Conservation (phyloP, 1,139 yeast species). For the Petasospora rhodanensis region DNA sequence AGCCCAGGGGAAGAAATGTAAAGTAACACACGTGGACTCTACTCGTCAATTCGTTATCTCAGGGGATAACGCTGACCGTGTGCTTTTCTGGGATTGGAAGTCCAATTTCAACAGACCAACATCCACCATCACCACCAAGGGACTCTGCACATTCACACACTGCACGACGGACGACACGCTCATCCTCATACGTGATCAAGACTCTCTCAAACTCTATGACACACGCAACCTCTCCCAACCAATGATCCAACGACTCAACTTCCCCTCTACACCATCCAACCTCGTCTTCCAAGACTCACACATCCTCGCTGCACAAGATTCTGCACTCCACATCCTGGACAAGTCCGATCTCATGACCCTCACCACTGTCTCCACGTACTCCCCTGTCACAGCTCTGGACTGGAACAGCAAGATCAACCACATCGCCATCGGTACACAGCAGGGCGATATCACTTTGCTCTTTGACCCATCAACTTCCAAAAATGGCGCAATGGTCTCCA, state of each 20-base stretch:
- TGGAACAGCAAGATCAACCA: conserved; percentile 33
- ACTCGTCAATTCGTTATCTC: conserved; percentile 5
- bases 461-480: conserved; percentile 32
- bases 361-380: conserved; percentile 19
- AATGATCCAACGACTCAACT: conserved; percentile 25
- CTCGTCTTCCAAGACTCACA: conserved; percentile 18
- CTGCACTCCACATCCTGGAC: conserved; percentile 31
- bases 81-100: conserved; percentile 17
- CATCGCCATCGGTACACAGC: conserved; percentile 31
- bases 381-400: conserved; percentile 24
- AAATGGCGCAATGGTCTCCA: conserved; percentile 31
- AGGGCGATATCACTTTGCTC: conserved; percentile 30
- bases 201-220: conserved; percentile 33
- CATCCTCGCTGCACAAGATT: conserved; percentile 23
- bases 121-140: conserved; percentile 1
- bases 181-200: conserved; percentile 12
- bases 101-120: conserved; percentile 13
- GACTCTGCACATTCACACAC: neutral
- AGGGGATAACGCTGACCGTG: conserved; percentile 8
- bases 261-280: conserved; percentile 11
- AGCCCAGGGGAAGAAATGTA: conserved; percentile 14
- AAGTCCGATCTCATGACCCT: conserved; percentile 31
- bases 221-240: conserved; percentile 30
- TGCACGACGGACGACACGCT: conserved; percentile 5
- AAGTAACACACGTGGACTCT: conserved; percentile 2